Percentiles rank a stretch among this genome's conserved stretches.
phyloP scores from a whole-genome alignment of 2,329 filamentous ascomycete species.

The Aspergillus ochraceoroseus region DNA sequence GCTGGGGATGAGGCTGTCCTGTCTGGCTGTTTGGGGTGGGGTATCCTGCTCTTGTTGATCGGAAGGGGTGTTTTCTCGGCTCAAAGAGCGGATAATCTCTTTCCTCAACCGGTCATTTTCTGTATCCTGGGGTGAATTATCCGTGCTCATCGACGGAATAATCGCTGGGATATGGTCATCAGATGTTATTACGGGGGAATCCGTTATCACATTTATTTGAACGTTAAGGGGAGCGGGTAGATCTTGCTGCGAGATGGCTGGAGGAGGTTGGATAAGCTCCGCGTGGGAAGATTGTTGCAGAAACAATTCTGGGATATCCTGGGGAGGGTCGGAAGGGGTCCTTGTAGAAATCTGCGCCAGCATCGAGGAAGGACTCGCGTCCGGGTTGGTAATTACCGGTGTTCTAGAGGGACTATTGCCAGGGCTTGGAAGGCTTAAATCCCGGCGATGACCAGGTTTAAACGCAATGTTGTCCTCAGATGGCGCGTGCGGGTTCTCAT shows the following conservation, averaged over 20 bases:
- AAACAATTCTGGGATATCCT: conserved; percentile 11
- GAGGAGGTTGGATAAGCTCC: conserved; percentile 1
- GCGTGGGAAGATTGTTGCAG: conserved; percentile 2
- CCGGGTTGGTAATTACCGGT: conserved; percentile 49
- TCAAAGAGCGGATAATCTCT: conserved; percentile 48
- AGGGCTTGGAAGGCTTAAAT: conserved; percentile 55
- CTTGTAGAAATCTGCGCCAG: conserved; percentile 43
- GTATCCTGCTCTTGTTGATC: conserved; percentile 25
- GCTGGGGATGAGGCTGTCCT: conserved; percentile 34
- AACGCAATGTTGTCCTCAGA: conserved; percentile 37
- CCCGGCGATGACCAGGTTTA: conserved; percentile 53
- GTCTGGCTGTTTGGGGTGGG: conserved; percentile 20
- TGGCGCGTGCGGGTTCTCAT: conserved; percentile 29
- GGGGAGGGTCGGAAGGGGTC: conserved; percentile 30
- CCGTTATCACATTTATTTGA: conserved; percentile 21
- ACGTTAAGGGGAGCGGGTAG: conserved; percentile 36
- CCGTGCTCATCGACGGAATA: conserved; percentile 31
- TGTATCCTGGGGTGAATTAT: conserved; percentile 36
- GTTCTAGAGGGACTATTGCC: conserved; percentile 59
- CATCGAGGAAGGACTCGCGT: conserved; percentile 39
- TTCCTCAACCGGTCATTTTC: conserved; percentile 45
- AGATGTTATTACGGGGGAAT: conserved; percentile 13
- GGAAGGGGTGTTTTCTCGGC: conserved; percentile 35
- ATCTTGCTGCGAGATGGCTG: conserved; percentile 15
- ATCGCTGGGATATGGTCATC: conserved; percentile 31